Percentiles rank a stretch among this genome's conserved stretches.
phyloP scores from a whole-genome alignment of 768 basidiomycete species.

The Lactarius hengduanensis region DNA sequence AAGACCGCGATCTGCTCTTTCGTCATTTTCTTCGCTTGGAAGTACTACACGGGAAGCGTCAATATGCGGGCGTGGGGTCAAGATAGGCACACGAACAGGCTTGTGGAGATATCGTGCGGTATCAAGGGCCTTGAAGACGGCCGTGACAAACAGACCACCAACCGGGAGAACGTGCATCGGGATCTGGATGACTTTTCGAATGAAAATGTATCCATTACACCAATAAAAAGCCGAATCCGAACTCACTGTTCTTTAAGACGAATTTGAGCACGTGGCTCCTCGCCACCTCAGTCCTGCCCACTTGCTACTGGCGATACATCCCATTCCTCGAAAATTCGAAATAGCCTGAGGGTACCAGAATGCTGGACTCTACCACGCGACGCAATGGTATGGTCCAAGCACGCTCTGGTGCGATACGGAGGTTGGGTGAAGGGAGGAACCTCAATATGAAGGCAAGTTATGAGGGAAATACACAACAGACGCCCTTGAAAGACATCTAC shows the following conservation, averaged over 20 bases:
- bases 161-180: conserved; percentile 63
- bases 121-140: conserved; percentile 63
- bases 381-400: conserved; percentile 78
- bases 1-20: conserved; percentile 65
- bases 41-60: conserved; percentile 54
- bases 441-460: conserved; percentile 73
- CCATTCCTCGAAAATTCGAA: conserved; percentile 53
- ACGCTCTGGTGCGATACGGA: conserved; percentile 72
- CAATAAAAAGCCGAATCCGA: background rate
- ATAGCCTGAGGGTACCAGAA: conserved; percentile 74
- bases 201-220: conserved; percentile 21
- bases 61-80: background rate
- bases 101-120: conserved; percentile 68
- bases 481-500: conserved; percentile 50
- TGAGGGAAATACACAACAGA: conserved; percentile 68
- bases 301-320: conserved; percentile 49
- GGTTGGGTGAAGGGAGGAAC: conserved; percentile 83
- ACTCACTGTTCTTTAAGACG: conserved; percentile 48
- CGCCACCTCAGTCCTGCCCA: conserved; percentile 38
- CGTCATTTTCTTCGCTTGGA: conserved; percentile 80
- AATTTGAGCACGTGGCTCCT: conserved; percentile 42
- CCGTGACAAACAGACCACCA: conserved; percentile 57
- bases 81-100: conserved; percentile 45
- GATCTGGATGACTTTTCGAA: conserved; percentile 52
- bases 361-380: conserved; percentile 73